Evolutionary conservation across 352 stramenopile genomes (phyloP), one percentile per base, ranked within the genome.

Genomic region (Aphanomyces stellatus): DNA sequence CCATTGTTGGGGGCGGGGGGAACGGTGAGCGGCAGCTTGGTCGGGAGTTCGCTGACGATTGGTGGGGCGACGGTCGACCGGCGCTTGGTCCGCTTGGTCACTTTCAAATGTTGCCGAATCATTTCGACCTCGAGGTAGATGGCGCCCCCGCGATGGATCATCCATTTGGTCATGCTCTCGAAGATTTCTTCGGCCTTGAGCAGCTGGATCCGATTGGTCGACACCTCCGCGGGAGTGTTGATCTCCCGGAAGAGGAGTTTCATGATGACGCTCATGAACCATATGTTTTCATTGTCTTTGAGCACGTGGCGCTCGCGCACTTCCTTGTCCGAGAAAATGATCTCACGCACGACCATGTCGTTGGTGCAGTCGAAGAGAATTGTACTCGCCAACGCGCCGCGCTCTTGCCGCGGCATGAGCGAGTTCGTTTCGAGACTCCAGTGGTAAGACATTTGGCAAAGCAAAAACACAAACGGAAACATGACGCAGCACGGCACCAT

Each of bases 391-490:
- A 95, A 53, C 7, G 73, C 82, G 15, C 87, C 87, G 62, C 87
- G 87, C 40, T 95, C 87, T 35, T 95, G 85, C 25, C 87, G 81
- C 66, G 82, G 88, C 43, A 82, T 80, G 30, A 95, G 72, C 34
- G 88, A 69, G 30, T 90, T 89, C 42, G 91, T 92, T 51, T 93
- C 87, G 41, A 90, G 79, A 17, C 37, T 51, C 76, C 93, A 87
- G 56, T 95, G 85, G 51, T 95, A 95, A 19, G 87, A 92, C 35
- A 95, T 93, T 63, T 95, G 87, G 62, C 87, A 95, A 30, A 95
- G 64, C 57, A 93, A 62, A 57, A 92, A 87, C 51, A 90, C 82
- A 13, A 95, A 71, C 34, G 79, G 87, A 61, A 95, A 95, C 80
- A 93, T 88, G 61, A 95, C 71, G 37, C 71, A 81, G 0, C 82